Percentiles rank a stretch among this genome's conserved stretches.
phyloP scores from a whole-genome alignment of 148 eudicot species.

The Heliosperma pusillum region DNA sequence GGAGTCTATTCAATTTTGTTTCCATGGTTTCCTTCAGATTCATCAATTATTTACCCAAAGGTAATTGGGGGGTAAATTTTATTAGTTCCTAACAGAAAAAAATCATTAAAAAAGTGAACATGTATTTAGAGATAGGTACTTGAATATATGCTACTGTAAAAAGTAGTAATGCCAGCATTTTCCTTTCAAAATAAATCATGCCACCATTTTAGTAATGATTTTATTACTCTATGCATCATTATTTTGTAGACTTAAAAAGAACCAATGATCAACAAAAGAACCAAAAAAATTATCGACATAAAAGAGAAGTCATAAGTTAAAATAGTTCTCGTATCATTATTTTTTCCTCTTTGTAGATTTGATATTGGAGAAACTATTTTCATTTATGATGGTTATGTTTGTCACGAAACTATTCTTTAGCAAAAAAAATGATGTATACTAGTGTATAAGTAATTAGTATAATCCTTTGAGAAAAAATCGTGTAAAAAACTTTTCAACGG shows the following conservation, averaged over 20 bases:
- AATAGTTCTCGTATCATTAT: background rate
- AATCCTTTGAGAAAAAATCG: too few species aligned
- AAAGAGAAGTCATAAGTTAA: background rate
- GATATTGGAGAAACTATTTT: background rate
- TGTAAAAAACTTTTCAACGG: too few species aligned
- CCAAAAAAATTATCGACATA: background rate
- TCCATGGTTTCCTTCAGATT: too few species aligned
- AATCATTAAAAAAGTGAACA: background rate
- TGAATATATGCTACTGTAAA: background rate
- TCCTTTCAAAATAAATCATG: background rate
- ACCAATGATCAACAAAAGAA: conserved; percentile 6
- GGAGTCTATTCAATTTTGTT: too few species aligned
- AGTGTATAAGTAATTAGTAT: too few species aligned
- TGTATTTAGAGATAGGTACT: background rate
- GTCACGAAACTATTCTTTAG: too few species aligned
- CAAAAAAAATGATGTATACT: too few species aligned
- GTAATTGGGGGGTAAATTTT: background rate
- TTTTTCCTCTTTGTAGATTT: background rate
- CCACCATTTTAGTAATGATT: conserved; percentile 4
- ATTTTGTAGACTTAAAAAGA: conserved; percentile 8
- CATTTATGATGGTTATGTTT: background rate
- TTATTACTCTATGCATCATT: conserved; percentile 15
- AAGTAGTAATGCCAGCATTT: background rate
- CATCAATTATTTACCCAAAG: conserved; percentile 16
- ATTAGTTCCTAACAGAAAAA: background rate